Evolutionary conservation across 2,329 filamentous ascomycete genomes (phyloP).

Genomic region (Penicillium sp.): DNA sequence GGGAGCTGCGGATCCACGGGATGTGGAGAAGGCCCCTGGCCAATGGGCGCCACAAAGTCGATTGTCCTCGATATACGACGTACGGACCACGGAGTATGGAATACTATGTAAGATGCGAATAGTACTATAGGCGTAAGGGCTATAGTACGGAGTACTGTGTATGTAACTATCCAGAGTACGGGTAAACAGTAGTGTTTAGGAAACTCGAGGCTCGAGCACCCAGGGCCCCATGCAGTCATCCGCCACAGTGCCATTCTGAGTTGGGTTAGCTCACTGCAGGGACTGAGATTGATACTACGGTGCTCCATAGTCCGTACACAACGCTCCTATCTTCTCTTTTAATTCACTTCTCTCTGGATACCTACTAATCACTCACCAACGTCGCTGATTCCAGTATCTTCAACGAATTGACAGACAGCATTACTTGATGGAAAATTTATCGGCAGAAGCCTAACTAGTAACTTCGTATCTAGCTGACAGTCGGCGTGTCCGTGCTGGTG

Average conservation of each 20-base stretch:
- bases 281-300: background rate
- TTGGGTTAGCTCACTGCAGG: background rate
- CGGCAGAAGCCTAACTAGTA: background rate
- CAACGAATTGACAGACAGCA: background rate
- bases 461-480: background rate
- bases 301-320: background rate
- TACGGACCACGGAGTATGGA: background rate
- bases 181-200: background rate
- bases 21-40: background rate
- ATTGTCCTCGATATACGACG: background rate
- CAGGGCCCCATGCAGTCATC: background rate
- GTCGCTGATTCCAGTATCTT: background rate
- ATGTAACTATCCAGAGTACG: background rate
- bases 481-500: background rate
- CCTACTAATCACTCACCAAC: background rate
- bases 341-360: background rate
- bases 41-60: background rate
- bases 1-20: constrained; percentile 2
- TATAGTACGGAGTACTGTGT: background rate
- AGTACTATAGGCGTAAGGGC: too few species aligned
- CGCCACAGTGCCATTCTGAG: background rate
- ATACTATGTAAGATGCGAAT: background rate
- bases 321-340: background rate
- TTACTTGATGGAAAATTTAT: background rate
- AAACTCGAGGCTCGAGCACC: background rate